Percentiles rank a stretch among this genome's conserved stretches.
These are phyloP conservation scores for Evernia prunastri DNA, from an alignment of 495 filamentous ascomycete species.

Conservation along the genomic window DNA sequence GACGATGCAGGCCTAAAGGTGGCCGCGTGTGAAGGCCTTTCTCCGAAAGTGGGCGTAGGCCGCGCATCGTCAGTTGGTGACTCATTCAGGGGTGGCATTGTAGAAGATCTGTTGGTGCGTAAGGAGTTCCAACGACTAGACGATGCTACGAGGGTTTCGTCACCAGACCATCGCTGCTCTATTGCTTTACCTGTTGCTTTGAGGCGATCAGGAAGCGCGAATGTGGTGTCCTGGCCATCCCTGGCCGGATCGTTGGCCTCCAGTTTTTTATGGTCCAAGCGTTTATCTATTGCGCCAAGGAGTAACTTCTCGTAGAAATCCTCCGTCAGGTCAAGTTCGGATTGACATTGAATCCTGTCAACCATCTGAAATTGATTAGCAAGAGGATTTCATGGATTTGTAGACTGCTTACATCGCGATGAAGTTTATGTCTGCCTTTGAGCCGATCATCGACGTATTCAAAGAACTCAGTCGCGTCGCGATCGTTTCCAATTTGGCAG, in stretches of 20 bases:
- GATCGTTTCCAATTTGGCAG: conserved; percentile 6
- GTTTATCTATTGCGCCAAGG: not conserved
- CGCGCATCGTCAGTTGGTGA: not conserved
- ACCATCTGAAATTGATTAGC: not conserved
- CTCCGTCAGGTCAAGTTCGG: not conserved
- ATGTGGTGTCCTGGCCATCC: not conserved
- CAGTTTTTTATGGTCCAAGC: not conserved
- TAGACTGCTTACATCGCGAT: not conserved
- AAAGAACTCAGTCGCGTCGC: not conserved
- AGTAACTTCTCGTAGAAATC: not conserved
- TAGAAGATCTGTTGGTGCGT: not conserved
- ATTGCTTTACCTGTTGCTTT: not conserved
- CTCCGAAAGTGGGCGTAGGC: not conserved
- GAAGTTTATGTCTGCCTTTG: not conserved
- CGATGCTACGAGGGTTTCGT: not conserved
- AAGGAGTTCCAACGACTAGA: not conserved
- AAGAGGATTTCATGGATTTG: not conserved
- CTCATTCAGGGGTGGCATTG: not conserved
- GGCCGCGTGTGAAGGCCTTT: not conserved
- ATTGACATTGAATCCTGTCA: not conserved
- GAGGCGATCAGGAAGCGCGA: not conserved
- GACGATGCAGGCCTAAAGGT: not conserved
- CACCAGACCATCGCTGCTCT: not conserved
- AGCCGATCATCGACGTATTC: not conserved
- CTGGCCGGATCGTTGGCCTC: not conserved